Conservation (phyloP, 164 flowering plant genomes). For the Aristolochia fimbriata region DNA sequence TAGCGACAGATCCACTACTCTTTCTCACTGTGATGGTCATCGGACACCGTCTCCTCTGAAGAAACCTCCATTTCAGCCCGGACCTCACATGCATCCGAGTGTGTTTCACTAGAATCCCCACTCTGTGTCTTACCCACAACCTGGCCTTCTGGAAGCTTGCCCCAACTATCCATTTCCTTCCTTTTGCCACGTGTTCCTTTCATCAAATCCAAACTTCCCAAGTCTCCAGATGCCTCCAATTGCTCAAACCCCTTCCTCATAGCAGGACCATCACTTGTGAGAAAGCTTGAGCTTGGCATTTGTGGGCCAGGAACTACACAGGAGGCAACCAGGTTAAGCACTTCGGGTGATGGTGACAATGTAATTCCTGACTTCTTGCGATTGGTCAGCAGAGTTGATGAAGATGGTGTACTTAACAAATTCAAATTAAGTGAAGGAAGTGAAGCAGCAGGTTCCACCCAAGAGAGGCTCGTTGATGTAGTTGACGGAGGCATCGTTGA, state of each 20-base stretch:
- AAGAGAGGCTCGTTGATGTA: constrained; percentile 18
- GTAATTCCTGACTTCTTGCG: constrained; percentile 24
- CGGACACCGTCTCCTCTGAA: constrained; percentile 60
- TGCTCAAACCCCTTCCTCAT: constrained; percentile 7
- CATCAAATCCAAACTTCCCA: constrained; percentile 12
- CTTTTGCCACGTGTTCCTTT: constrained; percentile 15
- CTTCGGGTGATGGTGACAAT: constrained; percentile 61
- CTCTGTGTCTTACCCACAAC: constrained; percentile 19
- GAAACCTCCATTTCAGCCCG: constrained; percentile 32
- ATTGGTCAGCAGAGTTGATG: constrained; percentile 16
- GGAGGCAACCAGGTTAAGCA: constrained; percentile 52
- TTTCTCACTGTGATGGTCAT: constrained; percentile 29
- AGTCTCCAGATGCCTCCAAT: constrained; percentile 12
- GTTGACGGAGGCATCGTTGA: constrained; percentile 15
- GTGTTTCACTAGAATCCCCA: constrained; percentile 49
- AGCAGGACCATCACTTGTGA: constrained; percentile 18
- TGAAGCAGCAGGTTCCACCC: constrained; percentile 29
- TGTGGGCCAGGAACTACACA: constrained; percentile 46
- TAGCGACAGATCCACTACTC: constrained; percentile 17
- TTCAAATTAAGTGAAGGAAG: constrained; percentile 24
- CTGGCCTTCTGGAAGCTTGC: constrained; percentile 12
- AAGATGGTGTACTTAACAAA: constrained; percentile 22
- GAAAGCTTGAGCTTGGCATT: constrained; percentile 20
- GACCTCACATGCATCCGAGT: constrained; percentile 25
- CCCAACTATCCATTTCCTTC: constrained; percentile 12